These are phyloP conservation scores for Thielaviopsis musarum DNA, from an alignment of 2,329 filamentous ascomycete species.

Conservation along the genomic window DNA sequence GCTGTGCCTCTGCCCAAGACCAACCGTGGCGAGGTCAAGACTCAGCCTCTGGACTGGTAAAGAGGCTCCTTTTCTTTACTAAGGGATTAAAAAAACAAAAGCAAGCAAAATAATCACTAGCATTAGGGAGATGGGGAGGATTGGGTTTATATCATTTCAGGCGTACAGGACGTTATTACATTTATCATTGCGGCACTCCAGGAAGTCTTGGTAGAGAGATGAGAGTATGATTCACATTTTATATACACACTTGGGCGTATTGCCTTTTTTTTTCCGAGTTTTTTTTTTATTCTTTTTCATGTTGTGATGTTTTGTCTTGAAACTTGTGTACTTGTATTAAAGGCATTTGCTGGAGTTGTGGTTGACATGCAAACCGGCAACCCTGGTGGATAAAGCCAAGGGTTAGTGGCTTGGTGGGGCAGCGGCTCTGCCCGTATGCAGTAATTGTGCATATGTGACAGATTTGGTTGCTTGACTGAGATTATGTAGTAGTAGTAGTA, in stretches of 20 bases:
- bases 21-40: conserved; percentile 69
- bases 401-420: not conserved
- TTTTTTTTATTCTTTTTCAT: not conserved
- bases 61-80: not conserved
- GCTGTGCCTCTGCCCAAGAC: conserved; percentile 65
- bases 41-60: conserved; percentile 82
- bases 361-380: no score
- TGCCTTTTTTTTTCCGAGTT: not conserved
- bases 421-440: no score
- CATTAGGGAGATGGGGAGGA: not conserved
- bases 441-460: no score
- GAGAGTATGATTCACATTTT: not conserved
- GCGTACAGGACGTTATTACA: not conserved
- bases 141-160: conserved; percentile 9
- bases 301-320: not conserved
- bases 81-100: not conserved
- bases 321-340: not conserved
- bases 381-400: not conserved
- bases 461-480: no score
- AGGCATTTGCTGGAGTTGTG: no score
- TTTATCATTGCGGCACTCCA: not conserved
- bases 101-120: not conserved
- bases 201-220: not conserved
- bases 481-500: no score
- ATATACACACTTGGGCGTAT: not conserved